A percentile compares a stretch with the other conserved stretches of the same genome.
These are phyloP conservation scores for Aspergillus taichungensis DNA, from an alignment of 495 filamentous ascomycete species.

Conservation along the genomic window DNA sequence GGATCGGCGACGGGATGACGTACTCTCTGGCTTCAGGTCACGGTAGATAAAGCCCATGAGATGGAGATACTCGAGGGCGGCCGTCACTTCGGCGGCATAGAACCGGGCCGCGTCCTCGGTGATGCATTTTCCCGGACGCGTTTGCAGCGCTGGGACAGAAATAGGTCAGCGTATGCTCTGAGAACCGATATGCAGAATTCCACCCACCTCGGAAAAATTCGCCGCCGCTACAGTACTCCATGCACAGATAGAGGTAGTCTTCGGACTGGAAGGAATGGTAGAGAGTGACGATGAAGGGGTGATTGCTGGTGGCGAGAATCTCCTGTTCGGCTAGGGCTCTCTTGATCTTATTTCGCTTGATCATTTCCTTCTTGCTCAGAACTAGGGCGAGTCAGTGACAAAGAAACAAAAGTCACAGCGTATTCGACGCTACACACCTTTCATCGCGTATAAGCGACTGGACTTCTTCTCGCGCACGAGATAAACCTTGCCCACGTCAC, in stretches of 20 bases:
- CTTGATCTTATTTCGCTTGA: constrained; percentile 99
- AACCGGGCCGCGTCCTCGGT: constrained; percentile 95
- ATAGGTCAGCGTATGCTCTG: neutral
- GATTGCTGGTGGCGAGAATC: constrained; percentile 95
- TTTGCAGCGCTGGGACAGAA: constrained; percentile 66
- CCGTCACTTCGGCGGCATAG: constrained; percentile 97
- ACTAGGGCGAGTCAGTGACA: constrained; percentile 46
- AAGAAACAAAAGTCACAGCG: neutral
- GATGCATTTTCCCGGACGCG: constrained; percentile 91
- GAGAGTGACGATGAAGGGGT: constrained; percentile 96
- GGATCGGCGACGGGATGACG: constrained; percentile 16
- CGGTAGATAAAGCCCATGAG: constrained; percentile 99
- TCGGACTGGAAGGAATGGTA: constrained; percentile 99
- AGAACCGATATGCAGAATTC: neutral
- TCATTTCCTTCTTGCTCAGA: constrained; percentile 99
- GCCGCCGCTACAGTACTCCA: constrained; percentile 98
- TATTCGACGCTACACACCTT: constrained; percentile 50
- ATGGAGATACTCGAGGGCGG: constrained; percentile 92
- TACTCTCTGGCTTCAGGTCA: constrained; percentile 96
- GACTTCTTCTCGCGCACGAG: constrained; percentile 97
- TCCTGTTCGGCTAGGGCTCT: constrained; percentile 95
- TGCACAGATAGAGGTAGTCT: constrained; percentile 95
- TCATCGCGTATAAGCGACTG: constrained; percentile 93
- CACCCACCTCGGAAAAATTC: constrained; percentile 83
- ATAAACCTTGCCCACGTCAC: constrained; percentile 97